Conservation (phyloP, 805 yeast genomes). For the Yueomyces sp. region DNA sequence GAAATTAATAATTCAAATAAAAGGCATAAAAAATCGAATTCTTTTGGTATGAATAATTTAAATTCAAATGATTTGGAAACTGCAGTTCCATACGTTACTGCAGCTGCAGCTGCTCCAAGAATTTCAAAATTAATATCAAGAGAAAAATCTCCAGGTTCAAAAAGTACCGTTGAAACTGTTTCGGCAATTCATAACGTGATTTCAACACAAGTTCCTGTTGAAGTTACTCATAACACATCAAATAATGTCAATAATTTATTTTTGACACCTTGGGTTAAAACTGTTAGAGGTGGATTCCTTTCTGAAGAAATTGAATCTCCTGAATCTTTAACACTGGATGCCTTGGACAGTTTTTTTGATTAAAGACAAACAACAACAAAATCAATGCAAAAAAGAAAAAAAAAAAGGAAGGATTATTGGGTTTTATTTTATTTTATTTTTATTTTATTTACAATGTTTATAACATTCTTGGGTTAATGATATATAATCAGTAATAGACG, state of each 20-base stretch:
- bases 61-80: background rate
- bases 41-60: background rate
- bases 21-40: background rate
- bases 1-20: background rate
- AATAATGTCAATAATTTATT: background rate
- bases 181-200: constrained; percentile 44
- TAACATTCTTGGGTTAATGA: too few relatives aligned
- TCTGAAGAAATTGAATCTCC: constrained; percentile 70
- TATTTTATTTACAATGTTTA: too few relatives aligned
- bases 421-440: background rate
- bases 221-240: constrained; percentile 11
- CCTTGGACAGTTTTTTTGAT: constrained; percentile 39
- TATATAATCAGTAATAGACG: too few relatives aligned
- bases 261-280: constrained; percentile 41
- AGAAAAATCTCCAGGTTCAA: constrained; percentile 1
- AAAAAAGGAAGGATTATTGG: background rate
- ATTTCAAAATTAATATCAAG: constrained; percentile 40
- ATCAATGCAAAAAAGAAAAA: background rate
- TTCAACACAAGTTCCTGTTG: constrained; percentile 19
- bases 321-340: constrained; percentile 64
- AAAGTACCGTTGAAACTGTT: constrained; percentile 51
- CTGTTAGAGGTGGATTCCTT: constrained; percentile 63
- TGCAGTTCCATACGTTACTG: constrained; percentile 33
- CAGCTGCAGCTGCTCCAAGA: constrained; percentile 77
- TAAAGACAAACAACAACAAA: constrained; percentile 1